A percentile compares a stretch with the other conserved stretches of the same genome.
Conservation (phyloP, 108 stramenopile genomes). For the Fistulifera solaris region DNA sequence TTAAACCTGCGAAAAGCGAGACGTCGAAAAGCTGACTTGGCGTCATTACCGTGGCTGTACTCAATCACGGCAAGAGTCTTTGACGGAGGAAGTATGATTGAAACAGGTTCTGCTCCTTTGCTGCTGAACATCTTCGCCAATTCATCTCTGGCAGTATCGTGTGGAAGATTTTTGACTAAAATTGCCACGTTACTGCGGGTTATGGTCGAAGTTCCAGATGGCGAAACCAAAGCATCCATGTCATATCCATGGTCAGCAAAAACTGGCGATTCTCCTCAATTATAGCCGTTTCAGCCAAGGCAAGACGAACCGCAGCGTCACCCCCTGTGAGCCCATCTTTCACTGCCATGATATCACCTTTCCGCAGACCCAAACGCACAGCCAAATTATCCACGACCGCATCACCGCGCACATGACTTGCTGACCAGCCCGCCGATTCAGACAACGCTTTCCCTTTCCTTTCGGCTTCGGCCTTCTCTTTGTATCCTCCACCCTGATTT, state of each 20-base stretch:
- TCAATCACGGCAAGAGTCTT: slow-evolving; percentile 87
- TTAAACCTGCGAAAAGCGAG: slow-evolving; percentile 93
- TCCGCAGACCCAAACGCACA: slow-evolving; percentile 72
- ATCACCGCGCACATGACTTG: slow-evolving; percentile 91
- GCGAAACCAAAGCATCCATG: slow-evolving; percentile 70
- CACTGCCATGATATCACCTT: slow-evolving; percentile 86
- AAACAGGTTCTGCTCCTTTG: slow-evolving; percentile 42
- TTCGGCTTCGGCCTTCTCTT: slow-evolving; percentile 80
- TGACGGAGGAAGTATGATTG: slow-evolving; percentile 84
- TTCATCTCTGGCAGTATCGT: slow-evolving; percentile 75
- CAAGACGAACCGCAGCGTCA: slow-evolving; percentile 89
- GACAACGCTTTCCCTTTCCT: slow-evolving; percentile 74
- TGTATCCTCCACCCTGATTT: slow-evolving; percentile 43
- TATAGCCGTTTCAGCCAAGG: slow-evolving; percentile 92
- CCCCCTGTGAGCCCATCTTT: slow-evolving; percentile 81
- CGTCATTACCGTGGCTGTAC: slow-evolving; percentile 79
- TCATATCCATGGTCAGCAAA: slow-evolving; percentile 86
- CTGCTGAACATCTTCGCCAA: slow-evolving; percentile 80
- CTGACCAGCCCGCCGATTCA: slow-evolving; percentile 73
- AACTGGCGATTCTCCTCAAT: slow-evolving; percentile 88
- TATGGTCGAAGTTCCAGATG: background rate
- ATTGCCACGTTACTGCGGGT: slow-evolving; percentile 79
- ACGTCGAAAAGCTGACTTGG: slow-evolving; percentile 82
- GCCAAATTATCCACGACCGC: slow-evolving; percentile 92
- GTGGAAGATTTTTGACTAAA: slow-evolving; percentile 95